phyloP scores from a whole-genome alignment of 805 yeast species.

The Sungouiozyma intestinalis region DNA sequence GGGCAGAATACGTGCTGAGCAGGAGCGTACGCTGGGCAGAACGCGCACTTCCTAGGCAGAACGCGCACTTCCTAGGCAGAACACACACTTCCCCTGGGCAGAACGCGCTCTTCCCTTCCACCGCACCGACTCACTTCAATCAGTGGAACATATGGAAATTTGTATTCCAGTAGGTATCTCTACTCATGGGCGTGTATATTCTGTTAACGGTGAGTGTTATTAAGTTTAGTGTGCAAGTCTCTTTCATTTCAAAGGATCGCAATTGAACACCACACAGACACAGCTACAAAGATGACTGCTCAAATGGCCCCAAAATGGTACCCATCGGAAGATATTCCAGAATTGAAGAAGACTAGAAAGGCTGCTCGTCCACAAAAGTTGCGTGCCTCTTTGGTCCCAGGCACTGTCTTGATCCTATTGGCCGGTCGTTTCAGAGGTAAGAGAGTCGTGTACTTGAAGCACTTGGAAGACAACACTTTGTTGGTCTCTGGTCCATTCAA shows the following conservation, averaged over 20 bases:
- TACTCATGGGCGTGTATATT: too few relatives aligned
- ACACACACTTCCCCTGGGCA: too few relatives aligned
- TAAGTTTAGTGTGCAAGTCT: too few relatives aligned
- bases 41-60: too few relatives aligned
- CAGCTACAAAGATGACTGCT: background rate
- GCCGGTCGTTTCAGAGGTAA: conserved; percentile 99
- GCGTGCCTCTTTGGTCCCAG: conserved; percentile 94
- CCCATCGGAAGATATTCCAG: conserved; percentile 85
- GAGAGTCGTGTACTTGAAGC: conserved; percentile 97
- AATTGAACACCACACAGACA: background rate
- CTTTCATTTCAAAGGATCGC: background rate
- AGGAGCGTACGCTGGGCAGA: too few relatives aligned
- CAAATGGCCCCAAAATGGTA: conserved; percentile 79
- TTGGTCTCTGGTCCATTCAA: conserved; percentile 98
- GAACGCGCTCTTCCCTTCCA: too few relatives aligned
- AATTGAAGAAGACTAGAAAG: conserved; percentile 84
- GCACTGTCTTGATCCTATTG: conserved; percentile 91
- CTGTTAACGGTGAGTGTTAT: too few relatives aligned
- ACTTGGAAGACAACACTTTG: conserved; percentile 94
- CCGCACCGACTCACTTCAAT: too few relatives aligned
- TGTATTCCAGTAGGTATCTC: too few relatives aligned
- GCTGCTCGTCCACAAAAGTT: conserved; percentile 86
- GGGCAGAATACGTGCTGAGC: too few relatives aligned
- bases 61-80: too few relatives aligned
- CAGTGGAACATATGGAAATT: too few relatives aligned